A percentile compares a stretch with the other conserved stretches of the same genome.
phyloP scores from a whole-genome alignment of 352 stramenopile species.

The Globisporangium canariense region DNA sequence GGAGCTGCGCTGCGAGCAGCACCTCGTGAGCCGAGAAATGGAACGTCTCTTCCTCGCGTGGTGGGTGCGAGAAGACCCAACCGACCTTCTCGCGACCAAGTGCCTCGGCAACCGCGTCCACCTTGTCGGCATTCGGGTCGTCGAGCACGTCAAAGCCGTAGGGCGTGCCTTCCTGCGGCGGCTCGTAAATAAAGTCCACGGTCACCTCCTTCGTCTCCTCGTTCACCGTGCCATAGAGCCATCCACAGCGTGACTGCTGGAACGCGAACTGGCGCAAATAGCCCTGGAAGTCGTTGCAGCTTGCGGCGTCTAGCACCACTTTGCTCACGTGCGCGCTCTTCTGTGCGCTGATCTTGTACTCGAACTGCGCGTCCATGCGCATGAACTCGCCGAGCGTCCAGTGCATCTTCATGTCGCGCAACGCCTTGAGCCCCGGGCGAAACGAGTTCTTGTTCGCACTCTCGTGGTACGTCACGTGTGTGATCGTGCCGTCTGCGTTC shows the following conservation, averaged over 20 bases:
- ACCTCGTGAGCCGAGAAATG: constrained; percentile 90
- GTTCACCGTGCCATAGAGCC: constrained; percentile 93
- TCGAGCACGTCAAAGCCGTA: constrained; percentile 92
- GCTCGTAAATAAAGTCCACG: constrained; percentile 96
- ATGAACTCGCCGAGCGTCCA: constrained; percentile 98
- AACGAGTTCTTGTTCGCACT: constrained; percentile 86
- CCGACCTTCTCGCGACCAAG: constrained; percentile 92
- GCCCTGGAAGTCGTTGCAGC: constrained; percentile 90
- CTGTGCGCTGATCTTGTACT: constrained; percentile 96
- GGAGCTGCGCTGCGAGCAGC: constrained; percentile 93
- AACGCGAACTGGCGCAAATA: constrained; percentile 91
- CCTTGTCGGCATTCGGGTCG: constrained; percentile 84
- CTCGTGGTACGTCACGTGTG: constrained; percentile 74
- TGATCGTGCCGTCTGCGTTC: constrained; percentile 74
- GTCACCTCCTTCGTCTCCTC: constrained; percentile 83
- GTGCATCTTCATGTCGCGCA: constrained; percentile 98
- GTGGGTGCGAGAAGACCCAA: constrained; percentile 97
- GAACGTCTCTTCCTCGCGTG: constrained; percentile 93
- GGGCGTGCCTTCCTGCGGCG: constrained; percentile 87
- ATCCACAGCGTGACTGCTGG: constrained; percentile 92
- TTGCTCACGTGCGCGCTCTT: constrained; percentile 84
- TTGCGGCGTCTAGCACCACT: constrained; percentile 85
- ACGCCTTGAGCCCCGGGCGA: constrained; percentile 92
- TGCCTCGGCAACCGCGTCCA: constrained; percentile 82
- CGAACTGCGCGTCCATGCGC: constrained; percentile 96